Conservation (phyloP, 345 rosid genomes). For the Linum lewisii region DNA sequence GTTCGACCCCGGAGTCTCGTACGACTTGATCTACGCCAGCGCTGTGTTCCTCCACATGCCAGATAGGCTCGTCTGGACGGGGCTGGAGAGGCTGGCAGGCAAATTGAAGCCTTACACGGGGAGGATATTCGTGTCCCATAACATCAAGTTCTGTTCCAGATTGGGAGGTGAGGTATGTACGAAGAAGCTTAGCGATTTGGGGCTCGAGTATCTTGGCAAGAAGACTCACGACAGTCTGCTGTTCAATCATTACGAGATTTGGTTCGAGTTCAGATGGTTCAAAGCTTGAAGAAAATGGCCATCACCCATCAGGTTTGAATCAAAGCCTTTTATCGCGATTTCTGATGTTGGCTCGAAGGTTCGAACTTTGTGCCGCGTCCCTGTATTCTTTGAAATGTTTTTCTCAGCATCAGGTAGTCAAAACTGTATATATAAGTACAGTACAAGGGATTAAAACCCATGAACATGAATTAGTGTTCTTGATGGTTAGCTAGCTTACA, state of each 20-base stretch:
- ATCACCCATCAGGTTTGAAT: neutral
- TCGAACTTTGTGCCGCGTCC: neutral
- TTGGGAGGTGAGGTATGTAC: slow-evolving; percentile 72
- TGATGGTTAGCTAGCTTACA: neutral
- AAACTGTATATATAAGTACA: neutral
- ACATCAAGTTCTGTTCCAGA: slow-evolving; percentile 80
- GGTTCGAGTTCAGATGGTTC: slow-evolving; percentile 70
- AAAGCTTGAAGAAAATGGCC: slow-evolving; percentile 24
- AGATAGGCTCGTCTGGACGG: slow-evolving; percentile 87
- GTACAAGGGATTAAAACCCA: neutral
- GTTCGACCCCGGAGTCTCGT: slow-evolving; percentile 49
- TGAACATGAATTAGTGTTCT: neutral
- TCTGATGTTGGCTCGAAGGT: too few relatives aligned
- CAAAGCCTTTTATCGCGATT: too few relatives aligned
- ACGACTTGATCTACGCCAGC: slow-evolving; percentile 88
- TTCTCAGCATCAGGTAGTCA: neutral
- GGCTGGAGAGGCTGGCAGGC: slow-evolving; percentile 59
- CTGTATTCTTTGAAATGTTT: neutral
- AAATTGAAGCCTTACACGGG: slow-evolving; percentile 75
- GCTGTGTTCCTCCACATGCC: slow-evolving; percentile 99
- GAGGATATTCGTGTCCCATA: slow-evolving; percentile 85
- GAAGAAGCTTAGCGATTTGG: slow-evolving; percentile 57
- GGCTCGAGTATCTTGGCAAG: slow-evolving; percentile 68
- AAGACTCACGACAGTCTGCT: slow-evolving; percentile 80
- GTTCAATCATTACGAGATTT: slow-evolving; percentile 90